Evolutionary conservation across 2,329 filamentous ascomycete species (phyloP).

Genomic region (Penicillium oxalicum): DNA sequence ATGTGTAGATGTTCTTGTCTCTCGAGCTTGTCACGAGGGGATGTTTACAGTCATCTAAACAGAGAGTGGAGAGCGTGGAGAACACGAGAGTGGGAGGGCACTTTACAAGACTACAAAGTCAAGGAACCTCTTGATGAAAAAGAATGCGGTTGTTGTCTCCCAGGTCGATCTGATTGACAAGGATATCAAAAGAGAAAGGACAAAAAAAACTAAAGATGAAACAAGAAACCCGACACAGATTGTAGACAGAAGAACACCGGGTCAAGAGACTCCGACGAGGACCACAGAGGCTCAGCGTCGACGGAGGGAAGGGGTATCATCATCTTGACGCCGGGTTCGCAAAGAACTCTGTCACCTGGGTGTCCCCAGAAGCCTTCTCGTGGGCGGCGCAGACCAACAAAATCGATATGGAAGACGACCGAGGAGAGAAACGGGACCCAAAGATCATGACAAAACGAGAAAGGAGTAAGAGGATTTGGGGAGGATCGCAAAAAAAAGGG

Average conservation of each 20-base stretch:
- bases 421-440: background rate
- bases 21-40: too few relatives aligned
- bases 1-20: too few relatives aligned
- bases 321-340: constrained; percentile 2
- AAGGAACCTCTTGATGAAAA: background rate
- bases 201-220: background rate
- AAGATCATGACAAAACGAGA: background rate
- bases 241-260: constrained; percentile 7
- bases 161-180: constrained; percentile 22
- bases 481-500: background rate
- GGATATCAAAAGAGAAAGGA: constrained; percentile 21
- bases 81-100: too few relatives aligned
- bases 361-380: background rate
- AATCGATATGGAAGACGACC: background rate
- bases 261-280: constrained; percentile 1
- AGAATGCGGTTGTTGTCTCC: constrained; percentile 6
- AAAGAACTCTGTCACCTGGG: constrained; percentile 1
- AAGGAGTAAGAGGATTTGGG: background rate
- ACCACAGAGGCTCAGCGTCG: background rate
- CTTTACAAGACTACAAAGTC: background rate
- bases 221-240: constrained; percentile 5
- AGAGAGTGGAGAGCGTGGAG: too few relatives aligned
- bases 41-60: too few relatives aligned
- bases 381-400: background rate
- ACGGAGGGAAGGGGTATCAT: background rate